A percentile compares a stretch with the other conserved stretches of the same genome.
Conservation (phyloP, 352 stramenopile species). For the Aphanomyces astaci region DNA sequence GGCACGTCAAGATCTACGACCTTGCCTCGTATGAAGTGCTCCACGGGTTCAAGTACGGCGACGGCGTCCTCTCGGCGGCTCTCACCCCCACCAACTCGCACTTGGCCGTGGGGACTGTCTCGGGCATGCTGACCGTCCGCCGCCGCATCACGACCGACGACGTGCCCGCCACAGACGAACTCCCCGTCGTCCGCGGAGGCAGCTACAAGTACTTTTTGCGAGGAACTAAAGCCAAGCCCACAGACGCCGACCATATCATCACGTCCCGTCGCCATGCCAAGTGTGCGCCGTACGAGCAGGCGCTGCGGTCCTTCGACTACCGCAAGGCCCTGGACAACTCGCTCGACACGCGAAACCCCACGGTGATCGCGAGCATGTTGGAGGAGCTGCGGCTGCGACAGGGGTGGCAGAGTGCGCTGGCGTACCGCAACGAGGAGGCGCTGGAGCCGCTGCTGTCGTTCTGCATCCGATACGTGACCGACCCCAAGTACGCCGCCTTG, state of each 20-base stretch:
- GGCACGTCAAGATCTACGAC: constrained; percentile 92
- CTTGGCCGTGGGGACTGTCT: constrained; percentile 63
- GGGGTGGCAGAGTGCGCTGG: constrained; percentile 84
- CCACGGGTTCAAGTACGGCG: constrained; percentile 84
- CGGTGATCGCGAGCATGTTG: constrained; percentile 90
- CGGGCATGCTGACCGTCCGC: constrained; percentile 77
- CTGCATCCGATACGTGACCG: constrained; percentile 91
- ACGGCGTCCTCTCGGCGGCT: constrained; percentile 66
- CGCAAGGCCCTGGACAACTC: constrained; percentile 92
- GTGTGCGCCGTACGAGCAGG: constrained; percentile 88
- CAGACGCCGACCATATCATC: constrained; percentile 67
- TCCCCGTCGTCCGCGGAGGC: constrained; percentile 36
- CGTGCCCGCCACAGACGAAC: constrained; percentile 13
- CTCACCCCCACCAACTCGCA: constrained; percentile 82
- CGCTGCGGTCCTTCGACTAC: constrained; percentile 94
- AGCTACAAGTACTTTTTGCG: constrained; percentile 88
- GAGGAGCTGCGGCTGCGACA: constrained; percentile 91
- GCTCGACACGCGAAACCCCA: constrained; percentile 84
- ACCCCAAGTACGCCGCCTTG: constrained; percentile 89
- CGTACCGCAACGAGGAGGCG: constrained; percentile 89
- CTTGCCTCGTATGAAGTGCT: constrained; percentile 86
- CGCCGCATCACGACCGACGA: constrained; percentile 60
- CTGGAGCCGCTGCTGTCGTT: constrained; percentile 93
- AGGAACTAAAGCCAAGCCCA: constrained; percentile 74
- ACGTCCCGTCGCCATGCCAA: constrained; percentile 79